These are phyloP conservation scores for Bromus sterilis DNA, from an alignment of 176 grass and related monocot species.

Conservation along the genomic window DNA sequence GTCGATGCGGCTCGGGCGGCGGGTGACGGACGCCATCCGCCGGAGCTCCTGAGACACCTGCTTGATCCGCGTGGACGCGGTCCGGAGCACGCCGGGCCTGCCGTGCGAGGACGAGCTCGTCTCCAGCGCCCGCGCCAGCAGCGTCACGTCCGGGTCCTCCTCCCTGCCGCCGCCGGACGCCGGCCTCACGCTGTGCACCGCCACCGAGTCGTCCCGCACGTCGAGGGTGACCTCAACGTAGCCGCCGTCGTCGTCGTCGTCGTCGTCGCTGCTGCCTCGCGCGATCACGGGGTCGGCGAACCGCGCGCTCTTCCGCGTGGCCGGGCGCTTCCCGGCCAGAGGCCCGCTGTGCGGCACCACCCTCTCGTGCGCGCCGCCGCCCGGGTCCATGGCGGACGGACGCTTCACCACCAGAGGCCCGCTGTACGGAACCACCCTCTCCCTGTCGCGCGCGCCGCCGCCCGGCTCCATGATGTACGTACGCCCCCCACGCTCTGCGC, in stretches of 20 bases:
- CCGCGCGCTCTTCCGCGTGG: constrained; percentile 58
- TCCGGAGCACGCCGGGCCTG: constrained; percentile 36
- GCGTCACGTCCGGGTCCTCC: constrained; percentile 52
- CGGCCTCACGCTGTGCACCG: constrained; percentile 83
- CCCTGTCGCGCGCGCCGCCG: too few relatives aligned
- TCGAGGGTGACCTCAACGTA: constrained; percentile 98
- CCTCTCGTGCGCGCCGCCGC: constrained; percentile 10
- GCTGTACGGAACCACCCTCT: too few relatives aligned
- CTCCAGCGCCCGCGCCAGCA: constrained; percentile 71
- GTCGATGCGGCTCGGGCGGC: constrained; percentile 31
- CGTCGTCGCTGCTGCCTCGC: neutral
- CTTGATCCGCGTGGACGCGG: constrained; percentile 71
- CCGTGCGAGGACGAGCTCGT: constrained; percentile 46
- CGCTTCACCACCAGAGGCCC: too few relatives aligned
- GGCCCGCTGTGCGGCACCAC: constrained; percentile 67
- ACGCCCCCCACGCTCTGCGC: too few relatives aligned
- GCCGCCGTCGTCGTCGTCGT: constrained; percentile 37
- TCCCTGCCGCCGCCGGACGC: constrained; percentile 6
- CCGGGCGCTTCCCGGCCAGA: constrained; percentile 50
- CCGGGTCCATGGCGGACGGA: too few relatives aligned
- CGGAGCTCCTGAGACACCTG: constrained; percentile 95
- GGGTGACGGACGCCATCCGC: constrained; percentile 45
- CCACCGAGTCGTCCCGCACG: constrained; percentile 91
- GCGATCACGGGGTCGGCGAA: constrained; percentile 62
- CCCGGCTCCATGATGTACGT: too few relatives aligned